Evolutionary conservation across 2,329 filamentous ascomycete species (phyloP).

Genomic region (Amauroascus niger): DNA sequence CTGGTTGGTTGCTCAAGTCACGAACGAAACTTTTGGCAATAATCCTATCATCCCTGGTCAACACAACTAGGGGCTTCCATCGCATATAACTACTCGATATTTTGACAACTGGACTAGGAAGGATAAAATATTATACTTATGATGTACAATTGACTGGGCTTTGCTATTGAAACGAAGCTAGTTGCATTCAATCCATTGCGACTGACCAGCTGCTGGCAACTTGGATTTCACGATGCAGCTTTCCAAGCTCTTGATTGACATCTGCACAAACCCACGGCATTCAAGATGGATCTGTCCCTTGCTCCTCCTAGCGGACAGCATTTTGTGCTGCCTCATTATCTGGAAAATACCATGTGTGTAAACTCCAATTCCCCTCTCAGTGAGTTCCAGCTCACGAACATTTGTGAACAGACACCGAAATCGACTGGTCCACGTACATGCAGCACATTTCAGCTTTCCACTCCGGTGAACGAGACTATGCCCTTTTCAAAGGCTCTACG

Average conservation of each 20-base stretch:
- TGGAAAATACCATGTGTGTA: conserved; percentile 71
- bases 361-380: background rate
- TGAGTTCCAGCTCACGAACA: background rate
- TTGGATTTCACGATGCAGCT: conserved; percentile 12
- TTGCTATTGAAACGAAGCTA: background rate
- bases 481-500: conserved; percentile 72
- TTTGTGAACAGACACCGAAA: conserved; percentile 69
- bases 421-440: conserved; percentile 98
- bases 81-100: no score
- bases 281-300: conserved; percentile 55
- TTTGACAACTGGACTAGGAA: no score
- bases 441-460: conserved; percentile 74
- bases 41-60: no score
- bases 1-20: no score
- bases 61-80: no score
- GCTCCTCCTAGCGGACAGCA: conserved; percentile 59
- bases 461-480: conserved; percentile 80
- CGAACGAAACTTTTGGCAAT: no score
- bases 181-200: no score
- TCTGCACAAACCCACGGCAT: conserved; percentile 47
- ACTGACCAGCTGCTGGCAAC: background rate
- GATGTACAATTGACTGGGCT: background rate
- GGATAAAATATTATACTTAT: no score
- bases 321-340: conserved; percentile 64
- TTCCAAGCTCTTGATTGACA: conserved; percentile 26